A percentile compares a stretch with the other conserved stretches of the same genome.
phyloP scores from a whole-genome alignment of 768 basidiomycete genomes.

The Dentipellis fragilis region DNA sequence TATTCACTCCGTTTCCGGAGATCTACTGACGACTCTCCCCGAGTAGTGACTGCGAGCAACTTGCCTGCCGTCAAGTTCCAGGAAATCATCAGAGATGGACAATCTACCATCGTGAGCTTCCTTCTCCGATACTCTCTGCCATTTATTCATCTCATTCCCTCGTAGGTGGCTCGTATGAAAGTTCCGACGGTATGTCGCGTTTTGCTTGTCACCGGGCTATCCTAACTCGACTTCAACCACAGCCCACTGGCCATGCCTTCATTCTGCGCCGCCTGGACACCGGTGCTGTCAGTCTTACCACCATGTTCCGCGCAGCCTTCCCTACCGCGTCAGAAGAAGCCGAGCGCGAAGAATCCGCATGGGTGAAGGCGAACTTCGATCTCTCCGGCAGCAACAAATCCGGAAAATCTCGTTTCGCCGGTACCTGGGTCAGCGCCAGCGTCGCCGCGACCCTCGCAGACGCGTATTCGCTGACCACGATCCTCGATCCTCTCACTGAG shows the following conservation, averaged over 20 bases:
- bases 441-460: slow-evolving; percentile 61
- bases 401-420: slow-evolving; percentile 69
- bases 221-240: slow-evolving; percentile 14
- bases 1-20: slow-evolving; percentile 11
- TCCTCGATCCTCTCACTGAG: slow-evolving; percentile 56
- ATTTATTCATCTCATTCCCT: slow-evolving; percentile 11
- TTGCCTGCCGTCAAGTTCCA: slow-evolving; percentile 83
- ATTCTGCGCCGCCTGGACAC: slow-evolving; percentile 92
- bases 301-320: slow-evolving; percentile 95
- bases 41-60: slow-evolving; percentile 30
- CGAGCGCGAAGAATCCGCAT: slow-evolving; percentile 71
- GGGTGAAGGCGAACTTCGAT: slow-evolving; percentile 77
- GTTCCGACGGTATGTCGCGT: slow-evolving; percentile 52
- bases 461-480: slow-evolving; percentile 48
- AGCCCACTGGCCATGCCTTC: slow-evolving; percentile 82
- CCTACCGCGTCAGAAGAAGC: slow-evolving; percentile 68
- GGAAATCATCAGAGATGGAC: slow-evolving; percentile 78
- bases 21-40: slow-evolving; percentile 1
- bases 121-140: not conserved
- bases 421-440: slow-evolving; percentile 70
- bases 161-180: slow-evolving; percentile 79
- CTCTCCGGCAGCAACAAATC: slow-evolving; percentile 57
- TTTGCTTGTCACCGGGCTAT: slow-evolving; percentile 4
- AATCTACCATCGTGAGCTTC: slow-evolving; percentile 67
- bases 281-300: slow-evolving; percentile 83